A percentile compares a stretch with the other conserved stretches of the same genome.
phyloP scores from a whole-genome alignment of 75 land plant species.

The Cunninghamia lanceolata region DNA sequence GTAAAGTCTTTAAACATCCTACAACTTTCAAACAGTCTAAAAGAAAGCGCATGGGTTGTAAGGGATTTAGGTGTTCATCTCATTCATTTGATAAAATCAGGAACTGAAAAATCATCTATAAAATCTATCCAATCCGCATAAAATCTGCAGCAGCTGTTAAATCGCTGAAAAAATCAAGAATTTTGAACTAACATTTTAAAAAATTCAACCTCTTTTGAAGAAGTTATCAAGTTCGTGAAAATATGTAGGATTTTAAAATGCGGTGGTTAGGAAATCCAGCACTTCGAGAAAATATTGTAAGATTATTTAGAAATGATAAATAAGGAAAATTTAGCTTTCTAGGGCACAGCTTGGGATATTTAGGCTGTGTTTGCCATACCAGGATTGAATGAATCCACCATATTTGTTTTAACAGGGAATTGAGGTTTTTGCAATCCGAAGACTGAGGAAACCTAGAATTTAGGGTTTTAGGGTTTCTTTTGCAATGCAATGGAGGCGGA shows the following conservation, averaged over 20 bases:
- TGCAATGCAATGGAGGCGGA: background rate
- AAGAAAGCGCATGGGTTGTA: too few species aligned
- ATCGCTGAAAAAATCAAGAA: background rate
- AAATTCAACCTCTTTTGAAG: background rate
- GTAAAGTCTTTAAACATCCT: background rate
- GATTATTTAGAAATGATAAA: too few species aligned
- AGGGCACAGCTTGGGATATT: too few species aligned
- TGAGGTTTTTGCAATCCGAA: too few species aligned
- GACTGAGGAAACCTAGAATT: too few species aligned
- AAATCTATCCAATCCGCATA: background rate
- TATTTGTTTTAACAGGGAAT: too few species aligned
- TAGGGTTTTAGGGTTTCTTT: background rate
- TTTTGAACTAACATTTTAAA: background rate
- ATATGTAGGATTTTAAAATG: background rate
- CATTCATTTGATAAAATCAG: background rate
- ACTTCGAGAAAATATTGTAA: background rate
- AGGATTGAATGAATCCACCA: too few species aligned
- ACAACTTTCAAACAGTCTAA: background rate
- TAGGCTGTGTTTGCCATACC: too few species aligned
- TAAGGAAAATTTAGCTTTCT: too few species aligned
- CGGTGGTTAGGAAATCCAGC: background rate
- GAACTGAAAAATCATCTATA: background rate
- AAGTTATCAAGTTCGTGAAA: background rate
- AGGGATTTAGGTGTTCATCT: background rate
- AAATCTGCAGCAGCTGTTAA: background rate